A percentile compares a stretch with the other conserved stretches of the same genome.
phyloP scores from a whole-genome alignment of 257 asterid genomes.

The Nicotiana obtusifolia region DNA sequence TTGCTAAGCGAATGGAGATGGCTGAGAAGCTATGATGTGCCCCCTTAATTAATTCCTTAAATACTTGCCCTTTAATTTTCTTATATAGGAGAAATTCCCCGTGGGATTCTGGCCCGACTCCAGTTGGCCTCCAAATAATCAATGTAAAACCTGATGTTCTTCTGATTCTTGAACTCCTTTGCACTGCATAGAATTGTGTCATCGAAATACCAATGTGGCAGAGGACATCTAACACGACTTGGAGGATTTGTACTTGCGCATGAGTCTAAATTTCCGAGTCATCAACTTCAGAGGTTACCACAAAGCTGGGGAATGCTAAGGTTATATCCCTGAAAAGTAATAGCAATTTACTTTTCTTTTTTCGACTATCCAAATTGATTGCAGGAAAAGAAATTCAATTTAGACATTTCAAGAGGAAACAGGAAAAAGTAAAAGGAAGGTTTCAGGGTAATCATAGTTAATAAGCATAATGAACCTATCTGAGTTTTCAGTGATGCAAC shows the following conservation, averaged over 20 bases:
- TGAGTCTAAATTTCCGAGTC: conserved; percentile 47
- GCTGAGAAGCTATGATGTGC: not conserved
- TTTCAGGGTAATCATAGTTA: not conserved
- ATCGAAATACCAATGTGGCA: not conserved
- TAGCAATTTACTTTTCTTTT: not conserved
- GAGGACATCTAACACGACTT: not conserved
- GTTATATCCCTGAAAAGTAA: conserved; percentile 56
- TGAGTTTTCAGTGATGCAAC: not conserved
- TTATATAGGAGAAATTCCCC: not conserved
- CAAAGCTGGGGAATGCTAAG: conserved; percentile 75
- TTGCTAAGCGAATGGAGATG: not conserved
- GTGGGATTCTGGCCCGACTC: not conserved
- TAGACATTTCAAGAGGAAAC: not conserved
- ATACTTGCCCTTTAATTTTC: not conserved
- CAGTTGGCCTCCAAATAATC: not conserved
- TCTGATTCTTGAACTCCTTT: not conserved
- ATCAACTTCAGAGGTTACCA: conserved; percentile 46
- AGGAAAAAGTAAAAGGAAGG: not conserved
- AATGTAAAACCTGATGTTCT: not conserved
- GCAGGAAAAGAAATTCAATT: not conserved
- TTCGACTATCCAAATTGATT: not conserved
- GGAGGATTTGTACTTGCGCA: not conserved
- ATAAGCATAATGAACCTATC: not conserved
- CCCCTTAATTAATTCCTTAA: not conserved
- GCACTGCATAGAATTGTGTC: not conserved